Evolutionary conservation across 2,329 filamentous ascomycete genomes (phyloP), one percentile per base, ranked within the genome.

Genomic region (Basipetospora chlamydospora): DNA sequence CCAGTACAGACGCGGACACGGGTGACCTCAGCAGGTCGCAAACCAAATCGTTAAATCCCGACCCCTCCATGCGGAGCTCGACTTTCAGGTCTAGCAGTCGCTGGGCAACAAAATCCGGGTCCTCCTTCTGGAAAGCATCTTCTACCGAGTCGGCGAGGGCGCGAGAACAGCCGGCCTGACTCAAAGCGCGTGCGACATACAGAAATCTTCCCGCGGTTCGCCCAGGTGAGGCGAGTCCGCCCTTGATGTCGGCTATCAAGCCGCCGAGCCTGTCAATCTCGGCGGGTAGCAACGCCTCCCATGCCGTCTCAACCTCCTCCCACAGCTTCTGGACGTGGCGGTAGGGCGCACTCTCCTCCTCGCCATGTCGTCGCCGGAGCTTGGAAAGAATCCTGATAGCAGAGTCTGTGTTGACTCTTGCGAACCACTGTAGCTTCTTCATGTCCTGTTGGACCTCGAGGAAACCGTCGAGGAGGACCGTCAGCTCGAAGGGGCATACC

Each of bases 381-480:
- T 38, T 41, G 39, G 10, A 9, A 23, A 38, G 28, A 12, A 41
- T 26, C 34, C 26, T 41, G 3, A 9, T 13, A 4, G 35, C 26
- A 10, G 39, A 34, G 11, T 26, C 30, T 16, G 28, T 6, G 17
- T 41, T 41, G 25, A 41, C 35, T 20, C 20, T 30, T 17, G 22
- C 30, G 26, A 41, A 41, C 35, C 39, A 38, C 26, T 26, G 30
- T 10, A 39, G 7, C 21, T 26, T 22, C 26, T 29, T 34, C 33
- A 38, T 26, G 16, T 34, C 21, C 13, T 26, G 22, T 16, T 26
- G n/a, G 11, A 39, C n/a, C 18, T 33, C 35, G 15, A 29, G n/a
- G 30, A 38, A 41, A 5, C 10, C 16, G 9, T 10, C 9, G 7
- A 31, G n/a, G 15, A 28, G 12, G 11, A 39, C 35, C n/a, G n/a